Evolutionary conservation across 2,329 filamentous ascomycete genomes (phyloP).

Genomic region (Plectosphaerella plurivora): DNA sequence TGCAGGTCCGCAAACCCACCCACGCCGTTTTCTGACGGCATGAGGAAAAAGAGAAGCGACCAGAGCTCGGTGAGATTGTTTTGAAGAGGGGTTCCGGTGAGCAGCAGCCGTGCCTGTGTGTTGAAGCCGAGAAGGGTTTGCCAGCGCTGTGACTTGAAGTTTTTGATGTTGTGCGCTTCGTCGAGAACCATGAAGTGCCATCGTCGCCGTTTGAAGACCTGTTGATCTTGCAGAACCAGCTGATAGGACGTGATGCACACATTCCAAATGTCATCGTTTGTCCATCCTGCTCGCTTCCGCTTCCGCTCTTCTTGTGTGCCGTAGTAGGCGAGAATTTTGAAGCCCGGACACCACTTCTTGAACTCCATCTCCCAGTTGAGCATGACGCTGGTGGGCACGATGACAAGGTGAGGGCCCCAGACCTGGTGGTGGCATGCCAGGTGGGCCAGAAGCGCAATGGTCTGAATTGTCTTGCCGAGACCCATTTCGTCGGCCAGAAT

Average conservation of each 20-base stretch:
- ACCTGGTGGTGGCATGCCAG: constrained; percentile 84
- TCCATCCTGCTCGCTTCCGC: constrained; percentile 88
- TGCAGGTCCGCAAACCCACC: constrained; percentile 92
- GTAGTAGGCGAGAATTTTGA: constrained; percentile 97
- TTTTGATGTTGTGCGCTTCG: constrained; percentile 99
- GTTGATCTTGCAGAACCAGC: constrained; percentile 87
- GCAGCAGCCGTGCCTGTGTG: constrained; percentile 76
- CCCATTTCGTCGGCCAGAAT: constrained; percentile 99
- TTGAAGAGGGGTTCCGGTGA: constrained; percentile 93
- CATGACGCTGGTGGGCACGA: constrained; percentile 97
- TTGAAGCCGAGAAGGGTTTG: constrained; percentile 93
- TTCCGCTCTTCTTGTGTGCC: constrained; percentile 90
- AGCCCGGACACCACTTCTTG: constrained; percentile 97
- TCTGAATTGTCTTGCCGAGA: constrained; percentile 96
- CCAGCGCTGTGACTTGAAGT: constrained; percentile 97
- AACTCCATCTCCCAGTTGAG: constrained; percentile 99
- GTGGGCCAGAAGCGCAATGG: constrained; percentile 88
- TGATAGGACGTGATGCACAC: constrained; percentile 98
- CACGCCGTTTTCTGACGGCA: constrained; percentile 82
- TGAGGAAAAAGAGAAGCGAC: constrained; percentile 94
- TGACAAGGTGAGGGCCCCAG: constrained; percentile 93
- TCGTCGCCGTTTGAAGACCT: constrained; percentile 83
- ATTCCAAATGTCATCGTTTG: constrained; percentile 89
- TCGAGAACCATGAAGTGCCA: constrained; percentile 99
- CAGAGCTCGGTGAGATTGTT: constrained; percentile 96